Evolutionary conservation across 2,329 filamentous ascomycete species (phyloP).

Genomic region (Epichloe scottii): DNA sequence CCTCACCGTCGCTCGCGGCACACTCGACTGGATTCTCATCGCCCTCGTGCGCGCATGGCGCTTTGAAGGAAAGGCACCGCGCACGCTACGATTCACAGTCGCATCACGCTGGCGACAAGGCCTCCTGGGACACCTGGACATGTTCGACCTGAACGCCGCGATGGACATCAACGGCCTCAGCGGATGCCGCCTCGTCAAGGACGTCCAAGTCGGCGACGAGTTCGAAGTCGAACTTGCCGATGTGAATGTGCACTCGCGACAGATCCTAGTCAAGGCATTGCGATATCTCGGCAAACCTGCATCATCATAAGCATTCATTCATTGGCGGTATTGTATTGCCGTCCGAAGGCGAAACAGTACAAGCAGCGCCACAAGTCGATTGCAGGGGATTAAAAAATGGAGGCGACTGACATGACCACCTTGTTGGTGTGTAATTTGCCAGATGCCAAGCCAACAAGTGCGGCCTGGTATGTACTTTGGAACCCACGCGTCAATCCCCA

Average conservation of each 20-base stretch:
- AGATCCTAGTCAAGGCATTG: conserved; percentile 34
- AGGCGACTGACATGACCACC: not conserved
- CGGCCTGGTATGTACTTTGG: too few relatives aligned
- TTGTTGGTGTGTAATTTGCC: too few relatives aligned
- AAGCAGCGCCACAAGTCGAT: not conserved
- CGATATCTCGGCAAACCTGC: conserved; percentile 13
- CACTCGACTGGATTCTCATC: conserved; percentile 43
- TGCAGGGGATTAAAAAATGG: not conserved
- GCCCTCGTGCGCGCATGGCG: conserved; percentile 48
- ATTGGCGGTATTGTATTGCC: not conserved
- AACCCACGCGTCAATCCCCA: too few relatives aligned
- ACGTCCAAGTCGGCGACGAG: conserved; percentile 37
- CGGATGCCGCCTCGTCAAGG: conserved; percentile 23
- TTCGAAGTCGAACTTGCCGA: conserved; percentile 43
- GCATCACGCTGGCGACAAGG: conserved; percentile 20
- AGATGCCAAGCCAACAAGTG: too few relatives aligned
- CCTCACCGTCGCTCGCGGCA: conserved; percentile 30
- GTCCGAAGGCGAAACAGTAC: not conserved
- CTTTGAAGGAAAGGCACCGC: conserved; percentile 36
- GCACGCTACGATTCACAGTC: conserved; percentile 36
- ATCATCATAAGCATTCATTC: not conserved
- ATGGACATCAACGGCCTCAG: conserved; percentile 28
- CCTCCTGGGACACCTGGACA: conserved; percentile 32
- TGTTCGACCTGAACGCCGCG: conserved; percentile 34
- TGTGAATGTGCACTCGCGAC: conserved; percentile 35